Evolutionary conservation across 148 eudicot genomes (phyloP), one percentile per base, ranked within the genome.

Genomic region (Rhododendron molle): DNA sequence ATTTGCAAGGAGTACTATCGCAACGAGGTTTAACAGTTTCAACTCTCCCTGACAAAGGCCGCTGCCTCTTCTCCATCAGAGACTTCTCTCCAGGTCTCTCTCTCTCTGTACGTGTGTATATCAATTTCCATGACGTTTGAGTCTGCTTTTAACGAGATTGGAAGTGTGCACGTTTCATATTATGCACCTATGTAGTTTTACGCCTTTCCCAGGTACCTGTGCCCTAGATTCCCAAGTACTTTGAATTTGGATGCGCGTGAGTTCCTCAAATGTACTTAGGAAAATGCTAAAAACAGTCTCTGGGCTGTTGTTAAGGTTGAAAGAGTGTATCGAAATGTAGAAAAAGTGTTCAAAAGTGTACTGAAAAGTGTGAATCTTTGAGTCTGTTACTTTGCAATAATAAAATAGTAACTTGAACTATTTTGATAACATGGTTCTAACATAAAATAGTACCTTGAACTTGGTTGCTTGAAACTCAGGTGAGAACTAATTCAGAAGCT

Each of bases 71-170:
- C 87, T 79, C 96, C 87, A 46, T 87, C 83, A 91, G 90, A 13
- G 88, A 94, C 80, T 94, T 96, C 81, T 90, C 88, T 83, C 95
- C 96, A 92, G 99, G 98, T 95, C 62, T 86, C 72, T 86, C 85
- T 58, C 65, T 71, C 62, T 83, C 20, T 50, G 3, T 15, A 34
- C 1, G 23, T 54, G 18, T 54, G 60, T 4, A 16, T 14, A 54
- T 54, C 60, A 54, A 54, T 54, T 54, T 54, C 23, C 60, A 54
- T 18, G 4, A 15, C 56, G 20, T 52, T 15, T 52, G 4, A 52
- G 56, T 52, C 5, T 52, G 56, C 16, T 4, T 54, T 2, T 54
- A 54, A 54, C 56, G 16, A 14, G 15, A 52, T 52, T 52, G 18
- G 18, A 52, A 52, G 56, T 52, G 15, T 18, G 15, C 5, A 14